phyloP scores from a whole-genome alignment of 495 filamentous ascomycete genomes.

The Daldinia decipiens region DNA sequence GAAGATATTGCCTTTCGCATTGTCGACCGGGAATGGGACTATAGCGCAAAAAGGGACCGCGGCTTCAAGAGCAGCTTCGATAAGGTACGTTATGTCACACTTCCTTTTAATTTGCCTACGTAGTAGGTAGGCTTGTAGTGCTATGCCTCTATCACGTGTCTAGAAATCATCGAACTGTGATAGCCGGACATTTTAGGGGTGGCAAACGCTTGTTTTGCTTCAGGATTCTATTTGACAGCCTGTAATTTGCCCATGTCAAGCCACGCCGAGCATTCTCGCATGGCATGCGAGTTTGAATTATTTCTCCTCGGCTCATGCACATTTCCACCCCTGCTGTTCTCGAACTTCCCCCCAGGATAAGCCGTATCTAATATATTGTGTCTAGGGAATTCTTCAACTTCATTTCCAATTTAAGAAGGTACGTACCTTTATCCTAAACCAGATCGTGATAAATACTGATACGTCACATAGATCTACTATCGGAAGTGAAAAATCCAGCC shows the following conservation, averaged over 20 bases:
- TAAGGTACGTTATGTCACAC: slow-evolving; percentile 72
- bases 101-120: neutral
- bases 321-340: slow-evolving; percentile 23
- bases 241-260: slow-evolving; percentile 33
- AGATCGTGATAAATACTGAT: slow-evolving; percentile 50
- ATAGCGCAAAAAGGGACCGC: slow-evolving; percentile 92
- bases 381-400: slow-evolving; percentile 90
- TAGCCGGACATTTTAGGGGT: slow-evolving; percentile 6
- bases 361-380: slow-evolving; percentile 41
- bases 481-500: slow-evolving; percentile 62
- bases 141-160: slow-evolving; percentile 14
- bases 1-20: slow-evolving; percentile 98
- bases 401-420: slow-evolving; percentile 98
- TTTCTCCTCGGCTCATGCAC: slow-evolving; percentile 21
- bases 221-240: slow-evolving; percentile 12
- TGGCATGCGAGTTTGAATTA: slow-evolving; percentile 29
- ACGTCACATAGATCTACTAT: slow-evolving; percentile 68
- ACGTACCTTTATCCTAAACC: slow-evolving; percentile 18
- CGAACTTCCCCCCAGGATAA: slow-evolving; percentile 14
- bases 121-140: neutral
- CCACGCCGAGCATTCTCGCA: slow-evolving; percentile 30
- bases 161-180: neutral
- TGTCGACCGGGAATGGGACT: slow-evolving; percentile 99
- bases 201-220: slow-evolving; percentile 6
- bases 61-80: slow-evolving; percentile 98